Evolutionary conservation across 345 rosid species (phyloP).

Genomic region (Rubroshorea leprosula): DNA sequence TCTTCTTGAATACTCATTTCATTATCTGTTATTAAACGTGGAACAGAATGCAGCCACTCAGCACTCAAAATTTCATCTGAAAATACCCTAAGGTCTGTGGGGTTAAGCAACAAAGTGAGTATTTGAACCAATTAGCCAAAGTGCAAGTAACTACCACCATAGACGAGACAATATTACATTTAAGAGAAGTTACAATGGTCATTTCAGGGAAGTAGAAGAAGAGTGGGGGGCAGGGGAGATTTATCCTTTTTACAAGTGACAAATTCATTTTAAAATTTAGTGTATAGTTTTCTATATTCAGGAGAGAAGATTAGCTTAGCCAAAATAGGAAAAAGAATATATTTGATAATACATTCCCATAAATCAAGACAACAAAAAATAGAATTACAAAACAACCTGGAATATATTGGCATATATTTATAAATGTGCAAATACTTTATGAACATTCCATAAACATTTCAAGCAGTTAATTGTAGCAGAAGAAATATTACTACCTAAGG

Average conservation of each 20-base stretch:
- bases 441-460: not conserved
- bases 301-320: not conserved
- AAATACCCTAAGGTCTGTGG: conserved; percentile 65
- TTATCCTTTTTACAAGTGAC: not conserved
- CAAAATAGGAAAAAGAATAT: not conserved
- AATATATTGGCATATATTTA: not conserved
- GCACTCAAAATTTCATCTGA: conserved; percentile 50
- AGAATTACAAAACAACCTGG: not conserved
- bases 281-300: too few relatives aligned
- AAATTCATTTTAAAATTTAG: too few relatives aligned
- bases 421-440: not conserved
- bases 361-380: not conserved
- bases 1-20: conserved; percentile 94
- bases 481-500: not conserved
- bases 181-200: too few relatives aligned
- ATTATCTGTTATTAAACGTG: conserved; percentile 74
- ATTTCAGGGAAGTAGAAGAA: not conserved
- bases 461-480: not conserved
- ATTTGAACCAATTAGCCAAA: not conserved
- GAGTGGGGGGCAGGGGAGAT: not conserved
- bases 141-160: not conserved
- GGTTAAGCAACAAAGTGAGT: conserved; percentile 11
- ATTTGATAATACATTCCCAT: not conserved
- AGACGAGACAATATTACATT: too few relatives aligned
- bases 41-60: conserved; percentile 95